Percentiles rank a stretch among this genome's conserved stretches.
Evolutionary conservation across 1,284 basidiomycete species (phyloP).

Genomic region (Marasmius fiardii): DNA sequence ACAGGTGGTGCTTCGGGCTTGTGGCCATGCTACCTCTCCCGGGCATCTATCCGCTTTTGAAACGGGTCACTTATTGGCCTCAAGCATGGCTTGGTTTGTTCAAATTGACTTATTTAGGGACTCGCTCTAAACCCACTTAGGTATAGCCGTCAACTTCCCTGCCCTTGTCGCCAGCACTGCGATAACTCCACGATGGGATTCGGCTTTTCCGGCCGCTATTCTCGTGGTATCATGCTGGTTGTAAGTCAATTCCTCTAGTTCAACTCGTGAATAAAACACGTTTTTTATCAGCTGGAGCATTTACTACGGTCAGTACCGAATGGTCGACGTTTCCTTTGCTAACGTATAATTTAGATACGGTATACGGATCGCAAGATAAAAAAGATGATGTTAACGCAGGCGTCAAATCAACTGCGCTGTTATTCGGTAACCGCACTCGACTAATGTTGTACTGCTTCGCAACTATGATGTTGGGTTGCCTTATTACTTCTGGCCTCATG

Average conservation of each 20-base stretch:
- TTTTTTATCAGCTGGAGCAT: neutral
- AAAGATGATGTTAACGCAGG: constrained; percentile 40
- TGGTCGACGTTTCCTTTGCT: neutral
- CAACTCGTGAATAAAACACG: too few species aligned
- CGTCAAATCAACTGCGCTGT: constrained; percentile 43
- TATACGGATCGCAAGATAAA: constrained; percentile 47
- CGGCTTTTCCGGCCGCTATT: neutral
- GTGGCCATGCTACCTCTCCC: constrained; percentile 10
- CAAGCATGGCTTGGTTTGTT: constrained; percentile 25
- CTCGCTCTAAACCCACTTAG: constrained; percentile 19
- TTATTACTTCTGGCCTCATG: neutral
- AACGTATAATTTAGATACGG: constrained; percentile 35
- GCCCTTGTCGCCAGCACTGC: constrained; percentile 5
- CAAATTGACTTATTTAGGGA: neutral
- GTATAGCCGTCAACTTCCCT: constrained; percentile 22
- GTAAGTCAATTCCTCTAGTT: neutral
- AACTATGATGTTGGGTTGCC: neutral
- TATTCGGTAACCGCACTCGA: constrained; percentile 27
- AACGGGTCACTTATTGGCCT: constrained; percentile 25
- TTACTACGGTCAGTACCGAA: neutral
- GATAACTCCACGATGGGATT: neutral
- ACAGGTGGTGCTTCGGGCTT: constrained; percentile 15
- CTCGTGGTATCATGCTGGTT: neutral
- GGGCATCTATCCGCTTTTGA: constrained; percentile 24
- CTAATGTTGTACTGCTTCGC: neutral